These are phyloP conservation scores for Crepidotus variabilis DNA, from an alignment of 768 basidiomycete species.

Conservation along the genomic window DNA sequence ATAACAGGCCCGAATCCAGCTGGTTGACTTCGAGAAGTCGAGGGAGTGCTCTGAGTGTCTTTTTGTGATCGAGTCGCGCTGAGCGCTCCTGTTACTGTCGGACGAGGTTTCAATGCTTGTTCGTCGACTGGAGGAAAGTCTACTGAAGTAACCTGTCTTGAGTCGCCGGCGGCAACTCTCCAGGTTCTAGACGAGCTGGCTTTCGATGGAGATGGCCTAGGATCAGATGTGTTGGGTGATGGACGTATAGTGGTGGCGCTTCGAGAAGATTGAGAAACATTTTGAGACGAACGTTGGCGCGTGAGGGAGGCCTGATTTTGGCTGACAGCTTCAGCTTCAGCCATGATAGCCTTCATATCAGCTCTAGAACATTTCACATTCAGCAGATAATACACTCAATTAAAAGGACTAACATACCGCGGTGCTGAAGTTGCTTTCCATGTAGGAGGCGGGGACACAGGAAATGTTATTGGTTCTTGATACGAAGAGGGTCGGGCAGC, in stretches of 20 bases:
- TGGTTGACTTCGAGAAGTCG: slow-evolving; percentile 9
- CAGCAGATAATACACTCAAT: slow-evolving; percentile 2
- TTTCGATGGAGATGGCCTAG: not conserved
- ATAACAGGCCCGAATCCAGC: slow-evolving; percentile 61
- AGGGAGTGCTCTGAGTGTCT: not conserved
- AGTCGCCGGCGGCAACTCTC: too few species aligned
- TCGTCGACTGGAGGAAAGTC: not conserved
- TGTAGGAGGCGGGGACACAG: slow-evolving; percentile 21
- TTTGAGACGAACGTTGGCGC: not conserved
- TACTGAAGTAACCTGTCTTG: too few species aligned
- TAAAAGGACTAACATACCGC: slow-evolving; percentile 35
- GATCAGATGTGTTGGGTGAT: too few species aligned
- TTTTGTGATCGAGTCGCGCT: not conserved
- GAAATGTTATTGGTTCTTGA: slow-evolving; percentile 24
- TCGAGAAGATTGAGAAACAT: too few species aligned
- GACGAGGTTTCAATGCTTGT: not conserved
- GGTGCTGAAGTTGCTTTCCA: slow-evolving; percentile 51
- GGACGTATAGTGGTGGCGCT: too few species aligned
- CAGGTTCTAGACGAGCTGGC: too few species aligned
- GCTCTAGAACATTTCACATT: slow-evolving; percentile 40
- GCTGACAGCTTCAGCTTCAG: slow-evolving; percentile 50
- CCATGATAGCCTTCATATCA: slow-evolving; percentile 86
- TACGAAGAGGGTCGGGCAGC: slow-evolving; percentile 23
- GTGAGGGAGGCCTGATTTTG: slow-evolving; percentile 9
- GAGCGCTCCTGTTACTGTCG: not conserved